Percentiles rank a stretch among this genome's conserved stretches.
Conservation (phyloP, 345 rosid species). For the Eucalyptus dawsonii region DNA sequence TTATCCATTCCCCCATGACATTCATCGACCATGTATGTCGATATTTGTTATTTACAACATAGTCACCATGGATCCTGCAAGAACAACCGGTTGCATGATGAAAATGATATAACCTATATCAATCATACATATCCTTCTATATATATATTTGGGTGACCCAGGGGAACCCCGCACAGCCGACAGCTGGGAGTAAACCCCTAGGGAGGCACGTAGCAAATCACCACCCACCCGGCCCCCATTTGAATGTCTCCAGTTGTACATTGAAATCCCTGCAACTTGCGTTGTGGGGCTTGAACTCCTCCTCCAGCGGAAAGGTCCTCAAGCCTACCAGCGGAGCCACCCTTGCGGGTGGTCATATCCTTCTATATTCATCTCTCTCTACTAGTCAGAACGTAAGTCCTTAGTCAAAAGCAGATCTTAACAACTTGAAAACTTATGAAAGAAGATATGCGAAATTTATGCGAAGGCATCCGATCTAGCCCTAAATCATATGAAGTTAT, state of each 20-base stretch:
- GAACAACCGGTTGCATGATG: neutral
- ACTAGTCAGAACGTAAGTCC: neutral
- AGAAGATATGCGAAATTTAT: neutral
- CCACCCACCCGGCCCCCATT: too few relatives aligned
- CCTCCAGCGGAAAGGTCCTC: too few relatives aligned
- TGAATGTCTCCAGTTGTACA: too few relatives aligned
- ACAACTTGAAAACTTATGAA: neutral
- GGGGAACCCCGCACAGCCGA: too few relatives aligned
- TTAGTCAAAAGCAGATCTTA: neutral
- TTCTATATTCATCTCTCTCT: neutral
- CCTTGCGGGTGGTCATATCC: neutral
- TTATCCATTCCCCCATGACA: neutral
- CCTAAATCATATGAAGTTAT: neutral
- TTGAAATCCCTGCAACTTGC: too few relatives aligned
- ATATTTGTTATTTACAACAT: neutral
- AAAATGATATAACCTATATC: neutral
- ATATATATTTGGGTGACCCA: neutral
- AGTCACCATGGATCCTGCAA: neutral
- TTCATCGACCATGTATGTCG: neutral
- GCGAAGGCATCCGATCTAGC: neutral
- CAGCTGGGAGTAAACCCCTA: too few relatives aligned
- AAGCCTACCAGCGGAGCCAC: too few relatives aligned
- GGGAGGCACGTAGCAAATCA: too few relatives aligned
- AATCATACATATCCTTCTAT: neutral
- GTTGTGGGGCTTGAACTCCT: too few relatives aligned